These are phyloP conservation scores for Ochromonas danica DNA, from an alignment of 108 stramenopile species.

Conservation along the genomic window DNA sequence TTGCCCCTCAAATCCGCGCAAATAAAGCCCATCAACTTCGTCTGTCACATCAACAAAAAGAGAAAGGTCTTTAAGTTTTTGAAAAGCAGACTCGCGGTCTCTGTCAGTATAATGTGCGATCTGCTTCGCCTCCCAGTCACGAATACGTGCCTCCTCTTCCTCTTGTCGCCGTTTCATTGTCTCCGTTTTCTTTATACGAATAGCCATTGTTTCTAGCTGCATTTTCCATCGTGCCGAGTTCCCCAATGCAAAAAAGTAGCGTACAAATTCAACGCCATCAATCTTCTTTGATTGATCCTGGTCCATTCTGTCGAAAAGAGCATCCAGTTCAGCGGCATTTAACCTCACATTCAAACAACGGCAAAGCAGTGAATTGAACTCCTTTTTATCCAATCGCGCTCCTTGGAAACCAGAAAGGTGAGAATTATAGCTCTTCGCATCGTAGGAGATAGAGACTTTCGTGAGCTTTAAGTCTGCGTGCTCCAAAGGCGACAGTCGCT, in stretches of 20 bases:
- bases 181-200: not conserved
- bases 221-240: not conserved
- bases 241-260: conserved; percentile 26
- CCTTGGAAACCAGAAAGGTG: conserved; percentile 26
- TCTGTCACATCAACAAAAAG: not conserved
- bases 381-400: conserved; percentile 2
- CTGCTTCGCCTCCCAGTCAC: not conserved
- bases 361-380: not conserved
- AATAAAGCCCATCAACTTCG: not conserved
- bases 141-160: not conserved
- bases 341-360: conserved; percentile 21
- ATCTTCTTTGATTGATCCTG: not conserved
- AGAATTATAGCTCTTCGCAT: not conserved
- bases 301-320: conserved; percentile 19
- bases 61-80: not conserved
- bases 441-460: conserved; percentile 16
- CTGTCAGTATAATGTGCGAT: not conserved
- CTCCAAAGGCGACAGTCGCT: not conserved
- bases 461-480: not conserved
- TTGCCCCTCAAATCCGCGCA: not conserved
- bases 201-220: not conserved
- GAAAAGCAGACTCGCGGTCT: not conserved
- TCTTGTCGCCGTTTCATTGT: not conserved
- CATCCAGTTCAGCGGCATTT: conserved; percentile 9
- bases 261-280: conserved; percentile 30